Base-by-base conservation (phyloP, 2,329 filamentous ascomycete genomes). In the Trichophaea hybrida region DNA sequence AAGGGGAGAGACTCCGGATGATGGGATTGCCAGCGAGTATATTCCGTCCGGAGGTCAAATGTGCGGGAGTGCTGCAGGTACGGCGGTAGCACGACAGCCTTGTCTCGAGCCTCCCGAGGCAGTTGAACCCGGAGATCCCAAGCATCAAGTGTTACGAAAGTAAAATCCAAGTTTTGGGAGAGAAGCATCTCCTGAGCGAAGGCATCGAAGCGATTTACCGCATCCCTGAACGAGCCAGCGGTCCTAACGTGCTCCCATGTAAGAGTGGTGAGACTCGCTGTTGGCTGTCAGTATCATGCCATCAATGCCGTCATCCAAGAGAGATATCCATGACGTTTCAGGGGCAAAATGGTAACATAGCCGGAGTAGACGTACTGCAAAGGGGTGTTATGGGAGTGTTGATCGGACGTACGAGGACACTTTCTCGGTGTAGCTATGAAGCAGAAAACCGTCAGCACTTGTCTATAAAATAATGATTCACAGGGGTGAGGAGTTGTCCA, bases 201-300 rank as follows among this genome's bases (percentile, higher is more conserved):
- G 65, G 84, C 79, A 74, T 95, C 90, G 75, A 98, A 96, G 69
- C 88, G 87, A 74, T 86, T 88, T 76, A 98, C 86, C 68, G 93
- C 93, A 75, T 97, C 93, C 69, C 91, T 85, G 81, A 97, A 98
- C 68, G 89, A 91, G 68, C 93, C 93, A 72, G 93, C 91, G 74
- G 91, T 94, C 72, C 91, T 86, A 72, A 98, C 93, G 76, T 98
- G 91, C 74, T 98, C 93, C 93, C 93, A 98, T 58, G 93, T 97
- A 69, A 98, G 78, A 67, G 93, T 98, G 50, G 93, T 98, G 73
- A 98, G 78, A 76, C 90, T 96, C 72, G 93, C 90, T 96, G 70
- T 55, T 58, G 61, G 62, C 64, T 65, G 69, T 73, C 67, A 73
- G 69, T 62, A 44, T 63, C 33, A 62, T 54, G 61, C 58, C 52